These are phyloP conservation scores for Neurospora sp. DNA, from an alignment of 495 filamentous ascomycete species.

Conservation along the genomic window DNA sequence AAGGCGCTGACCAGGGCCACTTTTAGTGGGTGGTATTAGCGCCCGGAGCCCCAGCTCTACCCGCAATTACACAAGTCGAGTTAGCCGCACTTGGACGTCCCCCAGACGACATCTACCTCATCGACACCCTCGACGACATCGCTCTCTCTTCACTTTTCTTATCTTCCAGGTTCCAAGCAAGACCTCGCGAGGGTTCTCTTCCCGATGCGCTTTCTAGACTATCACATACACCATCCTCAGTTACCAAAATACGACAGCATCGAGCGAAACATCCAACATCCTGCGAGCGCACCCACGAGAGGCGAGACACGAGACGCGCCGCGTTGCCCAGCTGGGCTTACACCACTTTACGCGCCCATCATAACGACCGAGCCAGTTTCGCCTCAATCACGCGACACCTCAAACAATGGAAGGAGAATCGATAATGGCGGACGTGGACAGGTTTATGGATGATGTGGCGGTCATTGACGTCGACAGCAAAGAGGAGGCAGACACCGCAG, in stretches of 20 bases:
- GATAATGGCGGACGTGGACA: slow-evolving; percentile 18
- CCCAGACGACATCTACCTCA: background rate
- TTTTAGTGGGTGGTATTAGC: background rate
- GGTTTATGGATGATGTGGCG: slow-evolving; percentile 7
- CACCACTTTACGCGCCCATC: background rate
- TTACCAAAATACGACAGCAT: background rate
- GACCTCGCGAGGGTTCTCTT: background rate
- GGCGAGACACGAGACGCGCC: background rate
- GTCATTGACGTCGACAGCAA: slow-evolving; percentile 5
- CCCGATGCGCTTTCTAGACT: background rate
- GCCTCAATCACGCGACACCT: background rate
- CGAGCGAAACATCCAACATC: background rate
- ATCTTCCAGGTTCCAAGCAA: background rate
- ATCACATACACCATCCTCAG: background rate
- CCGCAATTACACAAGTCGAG: background rate
- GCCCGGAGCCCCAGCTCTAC: background rate
- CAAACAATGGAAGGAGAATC: background rate
- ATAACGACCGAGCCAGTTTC: background rate
- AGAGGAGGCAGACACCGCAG: background rate
- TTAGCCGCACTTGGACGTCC: background rate
- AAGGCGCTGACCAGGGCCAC: background rate
- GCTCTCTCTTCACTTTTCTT: background rate
- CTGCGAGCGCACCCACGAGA: background rate
- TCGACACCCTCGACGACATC: background rate
- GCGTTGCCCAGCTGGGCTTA: background rate